Conservation (phyloP, 805 yeast species). For the Candida qinlingensis region DNA sequence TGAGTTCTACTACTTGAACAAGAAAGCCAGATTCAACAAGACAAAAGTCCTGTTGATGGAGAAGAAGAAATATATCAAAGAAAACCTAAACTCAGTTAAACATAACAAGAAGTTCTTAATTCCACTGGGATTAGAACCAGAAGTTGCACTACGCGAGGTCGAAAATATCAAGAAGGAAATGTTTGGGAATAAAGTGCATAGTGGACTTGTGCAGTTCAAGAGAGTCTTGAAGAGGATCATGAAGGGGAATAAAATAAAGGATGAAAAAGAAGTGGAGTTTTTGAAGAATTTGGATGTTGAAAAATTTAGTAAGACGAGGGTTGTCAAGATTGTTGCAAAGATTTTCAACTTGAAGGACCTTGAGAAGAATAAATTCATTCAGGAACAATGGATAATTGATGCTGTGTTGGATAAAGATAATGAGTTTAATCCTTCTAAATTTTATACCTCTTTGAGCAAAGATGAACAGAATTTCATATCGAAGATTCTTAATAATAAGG, state of each 20-base stretch:
- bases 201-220: conserved; percentile 35
- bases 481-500: conserved; percentile 40
- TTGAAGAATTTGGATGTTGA: conserved; percentile 23
- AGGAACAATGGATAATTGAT: conserved; percentile 21
- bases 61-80: conserved; percentile 7
- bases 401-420: conserved; percentile 27
- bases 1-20: conserved; percentile 8
- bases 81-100: conserved; percentile 6
- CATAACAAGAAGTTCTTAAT: conserved; percentile 8
- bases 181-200: conserved; percentile 45
- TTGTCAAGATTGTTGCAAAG: conserved; percentile 15
- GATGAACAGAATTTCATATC: conserved; percentile 27
- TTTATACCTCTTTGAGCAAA: conserved; percentile 33
- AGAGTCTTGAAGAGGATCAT: conserved; percentile 31
- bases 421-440: conserved; percentile 39
- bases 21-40: conserved; percentile 7
- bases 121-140: conserved; percentile 12
- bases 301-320: conserved; percentile 18
- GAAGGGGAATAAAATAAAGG: conserved; percentile 12
- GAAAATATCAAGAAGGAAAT: conserved; percentile 37
- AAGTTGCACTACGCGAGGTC: conserved; percentile 43
- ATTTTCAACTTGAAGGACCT: conserved; percentile 12
- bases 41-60: conserved; percentile 4
- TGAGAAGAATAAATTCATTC: conserved; percentile 15
- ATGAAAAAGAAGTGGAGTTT: conserved; percentile 12